Evolutionary conservation across 768 basidiomycete genomes (phyloP).

Genomic region (Amanita pseudoporphyria): DNA sequence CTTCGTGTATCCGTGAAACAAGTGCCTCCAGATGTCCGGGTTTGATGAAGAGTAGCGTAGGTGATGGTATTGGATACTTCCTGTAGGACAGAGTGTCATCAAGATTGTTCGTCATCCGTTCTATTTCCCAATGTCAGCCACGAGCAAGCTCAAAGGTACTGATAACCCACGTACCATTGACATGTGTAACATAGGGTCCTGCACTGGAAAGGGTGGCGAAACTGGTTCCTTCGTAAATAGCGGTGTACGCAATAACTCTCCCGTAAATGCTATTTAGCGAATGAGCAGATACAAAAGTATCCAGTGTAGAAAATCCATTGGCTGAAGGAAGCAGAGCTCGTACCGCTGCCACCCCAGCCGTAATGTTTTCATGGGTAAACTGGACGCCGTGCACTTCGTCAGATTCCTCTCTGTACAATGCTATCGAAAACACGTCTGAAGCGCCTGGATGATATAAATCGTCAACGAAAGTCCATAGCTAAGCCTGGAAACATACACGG

Average conservation of each 20-base stretch:
- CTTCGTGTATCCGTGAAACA: slow-evolving; percentile 39
- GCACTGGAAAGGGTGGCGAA: slow-evolving; percentile 59
- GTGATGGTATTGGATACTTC: slow-evolving; percentile 53
- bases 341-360: slow-evolving; percentile 78
- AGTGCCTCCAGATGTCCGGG: slow-evolving; percentile 53
- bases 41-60: slow-evolving; percentile 70
- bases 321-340: slow-evolving; percentile 70
- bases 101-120: slow-evolving; percentile 21
- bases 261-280: slow-evolving; percentile 71
- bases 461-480: slow-evolving; percentile 1
- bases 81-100: slow-evolving; percentile 38
- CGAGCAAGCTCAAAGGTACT: background rate
- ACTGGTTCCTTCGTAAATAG: slow-evolving; percentile 64
- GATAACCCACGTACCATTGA: slow-evolving; percentile 22
- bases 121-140: background rate
- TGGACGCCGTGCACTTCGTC: slow-evolving; percentile 52
- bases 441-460: slow-evolving; percentile 29
- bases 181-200: slow-evolving; percentile 36
- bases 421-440: slow-evolving; percentile 56
- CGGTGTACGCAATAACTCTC: slow-evolving; percentile 68
- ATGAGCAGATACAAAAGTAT: slow-evolving; percentile 71
- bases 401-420: slow-evolving; percentile 46
- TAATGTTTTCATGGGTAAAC: slow-evolving; percentile 78
- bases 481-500: slow-evolving; percentile 36
- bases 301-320: slow-evolving; percentile 55